Evolutionary conservation across 2,329 filamentous ascomycete genomes (phyloP).

Genomic region (Mariannaea elegans): DNA sequence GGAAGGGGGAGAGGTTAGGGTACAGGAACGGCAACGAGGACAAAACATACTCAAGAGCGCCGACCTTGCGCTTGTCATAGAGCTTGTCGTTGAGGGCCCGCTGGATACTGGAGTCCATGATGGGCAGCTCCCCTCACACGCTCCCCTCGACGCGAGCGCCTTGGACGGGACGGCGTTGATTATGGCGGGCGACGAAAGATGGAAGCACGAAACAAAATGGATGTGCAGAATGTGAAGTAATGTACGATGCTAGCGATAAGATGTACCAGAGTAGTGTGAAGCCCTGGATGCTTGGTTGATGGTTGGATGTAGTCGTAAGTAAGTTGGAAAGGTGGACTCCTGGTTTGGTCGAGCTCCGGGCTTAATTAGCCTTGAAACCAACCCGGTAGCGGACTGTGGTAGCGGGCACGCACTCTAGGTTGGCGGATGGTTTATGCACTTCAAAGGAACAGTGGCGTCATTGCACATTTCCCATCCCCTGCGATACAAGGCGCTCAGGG

Average conservation of each 20-base stretch:
- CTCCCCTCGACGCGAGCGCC: slow-evolving; percentile 20
- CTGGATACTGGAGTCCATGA: slow-evolving; percentile 90
- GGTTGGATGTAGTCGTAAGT: slow-evolving; percentile 10
- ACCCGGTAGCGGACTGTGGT: not conserved
- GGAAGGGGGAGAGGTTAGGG: not conserved
- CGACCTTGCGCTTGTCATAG: slow-evolving; percentile 97
- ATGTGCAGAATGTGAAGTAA: not conserved
- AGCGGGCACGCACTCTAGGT: not conserved
- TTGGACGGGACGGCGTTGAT: not conserved
- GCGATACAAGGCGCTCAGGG: too few species aligned
- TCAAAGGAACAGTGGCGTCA: slow-evolving; percentile 2
- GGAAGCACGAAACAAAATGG: too few species aligned
- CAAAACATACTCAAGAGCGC: slow-evolving; percentile 85
- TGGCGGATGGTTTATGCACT: not conserved
- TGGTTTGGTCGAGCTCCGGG: not conserved
- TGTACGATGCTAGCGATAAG: not conserved
- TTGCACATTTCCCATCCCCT: not conserved
- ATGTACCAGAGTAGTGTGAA: not conserved
- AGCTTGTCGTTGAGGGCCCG: slow-evolving; percentile 96
- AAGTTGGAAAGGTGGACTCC: not conserved
- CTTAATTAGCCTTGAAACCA: not conserved
- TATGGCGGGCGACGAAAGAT: not conserved
- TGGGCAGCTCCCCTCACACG: slow-evolving; percentile 36
- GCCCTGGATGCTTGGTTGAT: not conserved
- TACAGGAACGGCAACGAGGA: not conserved